Base-by-base conservation (phyloP, 176 grass and related monocot genomes). In the Leersia perrieri region DNA sequence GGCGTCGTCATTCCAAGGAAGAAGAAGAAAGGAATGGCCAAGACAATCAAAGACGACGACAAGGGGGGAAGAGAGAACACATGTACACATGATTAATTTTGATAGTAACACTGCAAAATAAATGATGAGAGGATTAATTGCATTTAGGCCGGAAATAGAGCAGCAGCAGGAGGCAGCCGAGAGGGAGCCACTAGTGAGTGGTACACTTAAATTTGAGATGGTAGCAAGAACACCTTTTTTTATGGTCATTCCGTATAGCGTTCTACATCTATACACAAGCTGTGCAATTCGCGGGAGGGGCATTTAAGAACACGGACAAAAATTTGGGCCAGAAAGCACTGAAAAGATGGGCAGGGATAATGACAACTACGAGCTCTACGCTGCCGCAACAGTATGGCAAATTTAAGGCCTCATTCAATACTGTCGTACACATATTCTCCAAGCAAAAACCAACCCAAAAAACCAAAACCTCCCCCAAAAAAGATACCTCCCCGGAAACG, bases 351-450 rank as follows among this genome's bases (percentile, higher is more conserved):
- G 68, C 75, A 79, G 33, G 12, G 84, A 36, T 68, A 68, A 67
- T 68, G 77, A 86, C 77, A 80, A 86, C 62, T 60, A 47, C 40
- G 76, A 72, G 68, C 60, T 85, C 75, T 86, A 86, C 68, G 60
- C 72, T 81, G 71, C 63, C 29, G 51, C 85, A 77, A 77, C 79
- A 77, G 79, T 66, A 72, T 78, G 74, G 58, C 40, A 26, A 65
- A 88, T 72, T 83, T 64, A 87, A 87, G 55, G 85, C 79, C 41
- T 31, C 79, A 87, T 82, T 87, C 79, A 87, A 72, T 82, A 77
- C 79, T 18, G 55, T 77, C 85, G 79, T 87, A 87, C 85, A 27
- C 85, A 82, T 81, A 87, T 87, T 82, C 85, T 82, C 73, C 40
- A 55, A 55, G 66, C 64, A 42, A 71, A 39, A 70, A 67, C 49